Conservation (phyloP, 2,329 filamentous ascomycete species). For the Metarhizium anisopliae region DNA sequence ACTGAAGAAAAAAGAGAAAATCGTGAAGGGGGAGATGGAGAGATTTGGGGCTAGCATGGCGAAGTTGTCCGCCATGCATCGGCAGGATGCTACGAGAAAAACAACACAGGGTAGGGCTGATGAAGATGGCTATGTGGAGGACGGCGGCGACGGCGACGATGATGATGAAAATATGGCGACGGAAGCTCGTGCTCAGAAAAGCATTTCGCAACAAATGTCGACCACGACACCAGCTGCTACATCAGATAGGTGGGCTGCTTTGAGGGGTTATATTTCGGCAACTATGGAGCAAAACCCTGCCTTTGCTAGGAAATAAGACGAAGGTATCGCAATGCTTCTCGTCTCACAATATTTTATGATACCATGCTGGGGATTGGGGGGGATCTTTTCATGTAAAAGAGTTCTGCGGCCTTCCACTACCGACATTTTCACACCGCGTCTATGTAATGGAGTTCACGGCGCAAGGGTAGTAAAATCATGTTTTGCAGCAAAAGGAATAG, state of each 20-base stretch:
- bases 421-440: not conserved
- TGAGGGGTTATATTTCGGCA: constrained; percentile 74
- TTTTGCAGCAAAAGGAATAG: not conserved
- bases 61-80: constrained; percentile 45
- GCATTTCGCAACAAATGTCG: not conserved
- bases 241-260: constrained; percentile 64
- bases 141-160: no score
- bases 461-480: not conserved
- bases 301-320: constrained; percentile 36
- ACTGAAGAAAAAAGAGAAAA: constrained; percentile 70
- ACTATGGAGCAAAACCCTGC: constrained; percentile 86
- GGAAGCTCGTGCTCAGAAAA: constrained; percentile 1
- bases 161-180: constrained; percentile 11
- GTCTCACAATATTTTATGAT: not conserved
- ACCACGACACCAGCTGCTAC: constrained; percentile 26
- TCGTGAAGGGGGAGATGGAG: constrained; percentile 74
- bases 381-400: not conserved
- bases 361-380: not conserved
- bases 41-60: constrained; percentile 80
- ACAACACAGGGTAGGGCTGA: constrained; percentile 4
- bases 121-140: constrained; percentile 8
- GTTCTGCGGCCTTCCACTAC: not conserved
- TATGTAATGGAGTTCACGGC: not conserved
- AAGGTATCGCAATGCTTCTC: not conserved
- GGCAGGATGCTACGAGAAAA: constrained; percentile 1